Conservation (phyloP, 352 stramenopile species). For the Nothophytophthora sp. region DNA sequence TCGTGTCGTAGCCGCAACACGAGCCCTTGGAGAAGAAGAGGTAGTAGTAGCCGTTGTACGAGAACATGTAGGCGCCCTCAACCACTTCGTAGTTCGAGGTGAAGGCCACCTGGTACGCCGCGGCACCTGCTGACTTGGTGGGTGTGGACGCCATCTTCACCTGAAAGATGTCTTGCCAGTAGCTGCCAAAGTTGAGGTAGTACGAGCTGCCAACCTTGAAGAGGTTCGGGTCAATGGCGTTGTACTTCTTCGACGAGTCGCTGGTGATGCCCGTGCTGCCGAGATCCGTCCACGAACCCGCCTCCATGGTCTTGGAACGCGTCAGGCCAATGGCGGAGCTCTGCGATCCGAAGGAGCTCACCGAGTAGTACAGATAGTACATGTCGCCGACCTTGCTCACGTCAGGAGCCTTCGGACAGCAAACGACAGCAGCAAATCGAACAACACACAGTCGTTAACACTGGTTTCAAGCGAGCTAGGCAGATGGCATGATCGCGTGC, state of each 20-base stretch:
- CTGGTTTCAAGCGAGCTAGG: background rate
- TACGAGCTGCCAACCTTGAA: slow-evolving; percentile 31
- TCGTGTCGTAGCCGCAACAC: slow-evolving; percentile 35
- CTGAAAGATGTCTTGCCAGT: slow-evolving; percentile 43
- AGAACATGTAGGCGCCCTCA: slow-evolving; percentile 41
- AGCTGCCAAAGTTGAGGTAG: slow-evolving; percentile 53
- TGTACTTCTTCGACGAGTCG: slow-evolving; percentile 40
- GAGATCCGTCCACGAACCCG: slow-evolving; percentile 35
- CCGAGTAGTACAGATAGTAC: slow-evolving; percentile 66
- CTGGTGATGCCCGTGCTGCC: slow-evolving; percentile 39
- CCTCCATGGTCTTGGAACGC: slow-evolving; percentile 45
- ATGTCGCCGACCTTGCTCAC: slow-evolving; percentile 44
- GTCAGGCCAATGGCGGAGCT: slow-evolving; percentile 49
- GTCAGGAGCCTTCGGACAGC: slow-evolving; percentile 48
- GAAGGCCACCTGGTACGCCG: slow-evolving; percentile 27
- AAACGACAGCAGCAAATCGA: slow-evolving; percentile 1
- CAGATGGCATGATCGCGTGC: background rate
- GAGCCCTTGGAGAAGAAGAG: slow-evolving; percentile 46
- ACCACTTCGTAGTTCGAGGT: slow-evolving; percentile 39
- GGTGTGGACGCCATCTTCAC: slow-evolving; percentile 26
- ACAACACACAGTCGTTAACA: background rate
- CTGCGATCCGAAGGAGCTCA: slow-evolving; percentile 47
- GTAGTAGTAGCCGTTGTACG: slow-evolving; percentile 42
- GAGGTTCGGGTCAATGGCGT: slow-evolving; percentile 56
- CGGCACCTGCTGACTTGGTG: slow-evolving; percentile 10